Conservation (phyloP, 2,329 filamentous ascomycete species). For the Pyrenochaeta sp. region DNA sequence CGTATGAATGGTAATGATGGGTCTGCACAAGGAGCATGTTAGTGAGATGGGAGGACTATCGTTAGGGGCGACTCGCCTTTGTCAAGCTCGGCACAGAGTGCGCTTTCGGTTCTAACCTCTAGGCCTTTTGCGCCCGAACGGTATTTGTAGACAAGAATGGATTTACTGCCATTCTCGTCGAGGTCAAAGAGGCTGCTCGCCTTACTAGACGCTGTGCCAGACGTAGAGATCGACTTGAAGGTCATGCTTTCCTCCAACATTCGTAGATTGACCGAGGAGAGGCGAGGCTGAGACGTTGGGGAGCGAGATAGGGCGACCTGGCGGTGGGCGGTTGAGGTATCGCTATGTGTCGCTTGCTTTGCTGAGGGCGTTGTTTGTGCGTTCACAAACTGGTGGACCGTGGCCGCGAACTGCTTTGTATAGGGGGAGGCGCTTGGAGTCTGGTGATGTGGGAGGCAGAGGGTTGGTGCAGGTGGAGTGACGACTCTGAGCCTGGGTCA, state of each 20-base stretch:
- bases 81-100: conserved; percentile 52
- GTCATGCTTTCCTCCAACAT: conserved; percentile 44
- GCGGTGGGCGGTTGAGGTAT: conserved; percentile 14
- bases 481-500: conserved; percentile 28
- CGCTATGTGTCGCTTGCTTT: conserved; percentile 9
- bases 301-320: conserved; percentile 24
- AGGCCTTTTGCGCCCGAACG: conserved; percentile 50
- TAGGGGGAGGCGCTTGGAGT: conserved; percentile 33
- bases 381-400: conserved; percentile 28
- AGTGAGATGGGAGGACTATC: conserved; percentile 15
- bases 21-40: conserved; percentile 42
- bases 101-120: conserved; percentile 54
- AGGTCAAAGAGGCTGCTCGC: conserved; percentile 55
- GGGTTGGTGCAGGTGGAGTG: conserved; percentile 32
- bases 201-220: conserved; percentile 44
- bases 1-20: conserved; percentile 51
- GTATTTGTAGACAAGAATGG: conserved; percentile 58
- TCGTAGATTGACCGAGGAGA: conserved; percentile 22
- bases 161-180: conserved; percentile 53
- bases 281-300: conserved; percentile 37
- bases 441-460: conserved; percentile 35
- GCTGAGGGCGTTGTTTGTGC: conserved; percentile 25
- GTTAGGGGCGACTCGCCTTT: conserved; percentile 37
- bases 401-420: conserved; percentile 36
- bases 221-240: conserved; percentile 56